Conservation (phyloP, 2,329 filamentous ascomycete species). For the Chrysoporthe puriensis region DNA sequence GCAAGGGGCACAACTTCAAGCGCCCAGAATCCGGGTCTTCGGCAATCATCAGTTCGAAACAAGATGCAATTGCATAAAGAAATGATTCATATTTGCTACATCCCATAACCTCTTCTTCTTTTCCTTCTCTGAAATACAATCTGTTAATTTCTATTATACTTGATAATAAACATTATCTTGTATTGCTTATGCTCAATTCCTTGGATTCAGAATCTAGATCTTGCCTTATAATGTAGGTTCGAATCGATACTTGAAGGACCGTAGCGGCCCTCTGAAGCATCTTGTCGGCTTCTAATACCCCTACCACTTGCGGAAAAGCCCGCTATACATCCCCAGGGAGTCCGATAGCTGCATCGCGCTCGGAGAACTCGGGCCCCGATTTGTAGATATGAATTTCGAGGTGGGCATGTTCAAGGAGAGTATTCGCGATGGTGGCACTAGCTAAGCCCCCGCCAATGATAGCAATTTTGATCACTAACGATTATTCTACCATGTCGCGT, state of each 20-base stretch:
- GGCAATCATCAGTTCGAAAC: too few relatives aligned
- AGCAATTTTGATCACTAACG: slow-evolving; percentile 28
- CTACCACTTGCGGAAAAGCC: slow-evolving; percentile 29
- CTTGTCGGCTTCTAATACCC: slow-evolving; percentile 7
- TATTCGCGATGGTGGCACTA: slow-evolving; percentile 31
- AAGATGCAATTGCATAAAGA: too few relatives aligned
- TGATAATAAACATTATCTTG: too few relatives aligned
- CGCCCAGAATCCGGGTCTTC: too few relatives aligned
- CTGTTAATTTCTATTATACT: too few relatives aligned
- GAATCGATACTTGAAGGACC: slow-evolving; percentile 18
- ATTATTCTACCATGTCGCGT: slow-evolving; percentile 8
- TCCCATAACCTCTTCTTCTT: too few relatives aligned
- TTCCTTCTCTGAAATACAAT: too few relatives aligned
- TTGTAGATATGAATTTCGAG: slow-evolving; percentile 34
- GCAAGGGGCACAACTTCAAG: too few relatives aligned
- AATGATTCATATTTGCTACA: too few relatives aligned
- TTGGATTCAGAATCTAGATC: neutral
- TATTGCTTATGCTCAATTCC: too few relatives aligned
- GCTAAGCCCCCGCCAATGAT: slow-evolving; percentile 34
- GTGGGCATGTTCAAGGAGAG: slow-evolving; percentile 29
- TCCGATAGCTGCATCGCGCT: slow-evolving; percentile 34
- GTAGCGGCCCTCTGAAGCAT: slow-evolving; percentile 30
- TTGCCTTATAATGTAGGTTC: slow-evolving; percentile 22
- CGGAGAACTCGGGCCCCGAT: slow-evolving; percentile 32
- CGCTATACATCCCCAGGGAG: slow-evolving; percentile 26